Evolutionary conservation across 768 basidiomycete genomes (phyloP), one percentile per base, ranked within the genome.

Genomic region (Pisolithus albus): DNA sequence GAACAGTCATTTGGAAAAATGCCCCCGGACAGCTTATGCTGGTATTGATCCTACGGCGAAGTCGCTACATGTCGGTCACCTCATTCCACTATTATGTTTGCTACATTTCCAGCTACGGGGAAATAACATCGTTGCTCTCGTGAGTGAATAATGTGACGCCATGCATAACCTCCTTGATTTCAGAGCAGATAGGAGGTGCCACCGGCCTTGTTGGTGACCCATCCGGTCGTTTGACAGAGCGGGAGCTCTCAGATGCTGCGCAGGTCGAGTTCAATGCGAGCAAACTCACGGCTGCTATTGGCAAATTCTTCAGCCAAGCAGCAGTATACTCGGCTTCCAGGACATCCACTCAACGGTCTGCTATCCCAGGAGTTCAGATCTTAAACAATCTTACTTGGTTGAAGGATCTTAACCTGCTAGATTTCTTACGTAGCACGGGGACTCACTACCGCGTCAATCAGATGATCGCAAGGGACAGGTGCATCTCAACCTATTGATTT

Each of bases 191-290:
- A 64, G 95, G 96, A 30, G 93, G 92, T 1, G 94, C 92, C 8
- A 98, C 95, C 0, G 96, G 92, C 8, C 82, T 87, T n/a, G 85
- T 99, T 42, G 96, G 96, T 6, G 96, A 99, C 64, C 96, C 96
- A 7, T 95, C 94, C 4, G 95, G 96, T 2, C 79, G 94, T 34
- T 76, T 78, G 5, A 81, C 81, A 0, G 95, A 96, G 68, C 83
- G 96, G 19, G 78, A 83, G 49, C 75, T 82, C 4, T 79, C 92
- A 5, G 75, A 83, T 34, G 66, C 69, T 11, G 67, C 76, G 9
- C 75, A 80, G 47, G 79, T 93, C 4, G 74, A 80, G 37, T 56
- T 70, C 47, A 97, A 98, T 59, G 83, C 86, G 40, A 51, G 60
- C 11, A 72, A 74, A 16, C 80, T 99, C 50, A 78, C 80, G 0